Base-by-base conservation (phyloP, 768 basidiomycete species). In the Leucosporidium yakuticum region DNA sequence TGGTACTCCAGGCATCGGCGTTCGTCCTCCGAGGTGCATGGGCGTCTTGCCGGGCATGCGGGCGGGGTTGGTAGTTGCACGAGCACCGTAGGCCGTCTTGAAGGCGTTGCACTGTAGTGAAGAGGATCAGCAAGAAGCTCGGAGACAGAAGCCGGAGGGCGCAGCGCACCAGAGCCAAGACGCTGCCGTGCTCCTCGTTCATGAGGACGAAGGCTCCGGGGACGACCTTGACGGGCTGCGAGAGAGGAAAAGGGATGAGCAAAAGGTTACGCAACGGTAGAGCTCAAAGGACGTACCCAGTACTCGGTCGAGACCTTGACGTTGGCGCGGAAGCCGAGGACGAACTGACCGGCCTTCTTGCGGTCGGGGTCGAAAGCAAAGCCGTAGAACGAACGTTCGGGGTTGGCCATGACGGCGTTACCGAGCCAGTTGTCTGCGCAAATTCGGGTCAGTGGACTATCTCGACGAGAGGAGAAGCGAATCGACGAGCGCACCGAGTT, bases 341-440 rank as follows among this genome's bases (percentile, higher is more conserved):
- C 89, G 82, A 98, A 92, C 79, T 95, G 92, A 1, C 96, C 96
- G 1, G 96, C 91, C 62, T 85, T 84, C 74, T 88, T 88, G 67
- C 89, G 84, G 76, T 98, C 95, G 64, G 94, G 81, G 20, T 88
- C 44, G 62, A 75, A 67, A 1, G 69, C 89, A 78, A 98, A 99
- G 17, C 91, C 95, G 76, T 99, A 99, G 80, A 92, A 90, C 76
- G 91, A 92, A 81, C 90, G 89, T 9, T 88, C 88, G 6, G 93
- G 94, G 77, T 97, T 94, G 49, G 94, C 93, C 56, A 89, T 88
- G 34, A 95, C 86, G 74, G 88, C 91, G 73, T 92, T 93, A 77
- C 88, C 90, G 73, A 98, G 80, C 79, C 86, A 93, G 27, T 89
- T 78, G 77, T 95, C 94, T 96, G 72, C 20, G 53, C 7, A 51